Evolutionary conservation across 495 filamentous ascomycete species (phyloP).

Genomic region (Hypoxylon trugodes): DNA sequence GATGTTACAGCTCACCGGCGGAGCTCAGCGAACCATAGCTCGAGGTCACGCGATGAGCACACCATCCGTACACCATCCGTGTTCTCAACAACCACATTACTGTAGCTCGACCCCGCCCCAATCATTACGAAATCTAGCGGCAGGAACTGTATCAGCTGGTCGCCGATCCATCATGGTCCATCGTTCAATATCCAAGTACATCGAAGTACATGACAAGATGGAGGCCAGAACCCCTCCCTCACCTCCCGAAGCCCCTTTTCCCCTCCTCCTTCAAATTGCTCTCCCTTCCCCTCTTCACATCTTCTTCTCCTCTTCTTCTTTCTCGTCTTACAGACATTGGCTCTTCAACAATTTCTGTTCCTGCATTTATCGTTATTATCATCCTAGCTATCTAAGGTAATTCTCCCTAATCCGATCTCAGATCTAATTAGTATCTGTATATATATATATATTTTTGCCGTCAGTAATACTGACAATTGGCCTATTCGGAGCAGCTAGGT

Average conservation of each 20-base stretch:
- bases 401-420: constrained; percentile 1
- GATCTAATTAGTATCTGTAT: background rate
- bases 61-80: constrained; percentile 34
- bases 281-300: constrained; percentile 34
- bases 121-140: constrained; percentile 35
- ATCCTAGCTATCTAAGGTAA: constrained; percentile 34
- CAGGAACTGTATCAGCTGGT: constrained; percentile 37
- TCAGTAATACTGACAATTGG: background rate
- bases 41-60: constrained; percentile 40
- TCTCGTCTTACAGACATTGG: constrained; percentile 40
- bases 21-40: constrained; percentile 41
- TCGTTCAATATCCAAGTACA: constrained; percentile 4
- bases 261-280: constrained; percentile 35
- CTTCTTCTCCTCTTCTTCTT: constrained; percentile 29
- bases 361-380: constrained; percentile 31
- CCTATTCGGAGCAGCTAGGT: constrained; percentile 19
- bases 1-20: constrained; percentile 37
- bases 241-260: constrained; percentile 39
- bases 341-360: constrained; percentile 37
- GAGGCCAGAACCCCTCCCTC: constrained; percentile 23
- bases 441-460: background rate
- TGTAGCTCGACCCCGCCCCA: constrained; percentile 34
- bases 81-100: constrained; percentile 35
- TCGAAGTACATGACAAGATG: no score
- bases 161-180: constrained; percentile 36